Evolutionary conservation across 371 early-diverging fungal species (phyloP).

Genomic region (Rozella allomycis): DNA sequence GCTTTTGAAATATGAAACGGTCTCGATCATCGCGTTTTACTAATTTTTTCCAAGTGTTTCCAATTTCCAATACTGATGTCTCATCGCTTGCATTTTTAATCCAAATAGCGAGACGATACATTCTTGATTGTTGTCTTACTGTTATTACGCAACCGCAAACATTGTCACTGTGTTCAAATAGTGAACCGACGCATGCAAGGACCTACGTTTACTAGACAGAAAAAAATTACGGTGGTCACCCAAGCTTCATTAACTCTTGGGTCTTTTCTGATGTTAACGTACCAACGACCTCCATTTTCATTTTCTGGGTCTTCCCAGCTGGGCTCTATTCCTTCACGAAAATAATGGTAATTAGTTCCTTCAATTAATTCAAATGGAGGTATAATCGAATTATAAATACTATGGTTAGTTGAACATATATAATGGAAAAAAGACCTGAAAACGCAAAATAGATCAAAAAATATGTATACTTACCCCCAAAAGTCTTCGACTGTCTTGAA

Average conservation of each 20-base stretch:
- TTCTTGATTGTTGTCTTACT: conserved; percentile 47
- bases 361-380: conserved; percentile 50
- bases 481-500: conserved; percentile 83
- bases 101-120: conserved; percentile 75
- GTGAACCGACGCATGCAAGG: conserved; percentile 76
- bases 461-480: conserved; percentile 46
- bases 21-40: too few species aligned
- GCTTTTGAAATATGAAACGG: too few species aligned
- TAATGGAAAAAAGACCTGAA: too few species aligned
- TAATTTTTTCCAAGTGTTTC: too few species aligned
- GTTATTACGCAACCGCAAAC: conserved; percentile 80
- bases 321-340: conserved; percentile 91
- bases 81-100: conserved; percentile 46
- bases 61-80: too few species aligned
- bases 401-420: conserved; percentile 13
- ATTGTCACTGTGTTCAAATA: conserved; percentile 50
- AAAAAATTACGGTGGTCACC: too few species aligned
- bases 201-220: conserved; percentile 19
- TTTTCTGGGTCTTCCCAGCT: conserved; percentile 98
- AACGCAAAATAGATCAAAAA: background rate
- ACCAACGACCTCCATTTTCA: conserved; percentile 88
- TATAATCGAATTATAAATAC: conserved; percentile 67
- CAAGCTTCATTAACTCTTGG: background rate
- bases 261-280: conserved; percentile 55
- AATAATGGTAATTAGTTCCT: conserved; percentile 83